Conservation (phyloP, 2,329 filamentous ascomycete genomes). For the Aureobasidium pullulans region DNA sequence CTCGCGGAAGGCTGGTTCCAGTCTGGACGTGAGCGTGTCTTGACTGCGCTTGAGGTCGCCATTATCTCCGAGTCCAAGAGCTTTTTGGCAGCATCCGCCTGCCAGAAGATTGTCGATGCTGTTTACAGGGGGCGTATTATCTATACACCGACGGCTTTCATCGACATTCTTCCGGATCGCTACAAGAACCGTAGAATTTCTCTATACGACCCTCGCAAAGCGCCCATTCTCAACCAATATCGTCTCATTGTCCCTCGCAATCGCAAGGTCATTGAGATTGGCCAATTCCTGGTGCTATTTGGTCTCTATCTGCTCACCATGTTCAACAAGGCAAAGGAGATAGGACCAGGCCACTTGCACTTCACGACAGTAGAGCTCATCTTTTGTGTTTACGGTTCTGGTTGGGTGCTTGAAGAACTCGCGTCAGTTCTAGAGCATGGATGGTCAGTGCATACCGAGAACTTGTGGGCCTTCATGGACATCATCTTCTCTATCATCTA, state of each 20-base stretch:
- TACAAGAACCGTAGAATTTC: conserved; percentile 80
- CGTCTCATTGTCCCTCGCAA: conserved; percentile 75
- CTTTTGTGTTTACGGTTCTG: conserved; percentile 67
- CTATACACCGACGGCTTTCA: conserved; percentile 73
- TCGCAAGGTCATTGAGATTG: conserved; percentile 65
- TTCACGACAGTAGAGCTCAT: conserved; percentile 50
- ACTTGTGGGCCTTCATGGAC: conserved; percentile 82
- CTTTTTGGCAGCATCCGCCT: conserved; percentile 69
- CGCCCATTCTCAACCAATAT: conserved; percentile 75
- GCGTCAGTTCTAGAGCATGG: conserved; percentile 69
- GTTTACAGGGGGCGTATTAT: conserved; percentile 75
- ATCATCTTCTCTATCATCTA: conserved; percentile 71
- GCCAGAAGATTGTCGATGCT: conserved; percentile 72
- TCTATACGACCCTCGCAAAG: conserved; percentile 68
- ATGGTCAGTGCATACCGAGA: conserved; percentile 78
- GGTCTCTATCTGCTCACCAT: conserved; percentile 65
- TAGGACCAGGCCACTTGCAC: conserved; percentile 25
- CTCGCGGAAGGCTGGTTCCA: conserved; percentile 33
- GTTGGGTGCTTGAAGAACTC: conserved; percentile 73
- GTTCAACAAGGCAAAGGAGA: conserved; percentile 54
- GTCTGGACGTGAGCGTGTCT: conserved; percentile 48
- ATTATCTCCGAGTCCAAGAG: conserved; percentile 76
- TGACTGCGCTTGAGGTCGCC: conserved; percentile 74
- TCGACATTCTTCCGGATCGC: conserved; percentile 77
- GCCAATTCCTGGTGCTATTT: conserved; percentile 65